phyloP scores from a whole-genome alignment of 2,329 filamentous ascomycete genomes.

The Laburnicola sp. region DNA sequence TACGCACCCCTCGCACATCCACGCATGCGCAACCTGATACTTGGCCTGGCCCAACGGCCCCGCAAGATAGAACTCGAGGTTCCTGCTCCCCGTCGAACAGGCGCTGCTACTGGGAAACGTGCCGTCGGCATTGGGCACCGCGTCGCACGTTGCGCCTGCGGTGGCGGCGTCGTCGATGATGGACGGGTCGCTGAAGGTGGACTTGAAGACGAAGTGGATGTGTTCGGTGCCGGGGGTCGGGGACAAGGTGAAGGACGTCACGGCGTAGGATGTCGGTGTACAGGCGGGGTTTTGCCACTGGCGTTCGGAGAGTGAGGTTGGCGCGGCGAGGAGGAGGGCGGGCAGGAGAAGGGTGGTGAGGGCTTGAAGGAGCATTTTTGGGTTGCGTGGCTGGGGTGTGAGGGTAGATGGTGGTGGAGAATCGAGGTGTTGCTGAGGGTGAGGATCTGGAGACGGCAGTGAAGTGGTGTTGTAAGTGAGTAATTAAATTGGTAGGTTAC shows the following conservation, averaged over 20 bases:
- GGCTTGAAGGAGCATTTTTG: conserved; percentile 16
- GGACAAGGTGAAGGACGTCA: conserved; percentile 27
- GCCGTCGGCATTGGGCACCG: conserved; percentile 10
- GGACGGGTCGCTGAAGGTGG: conserved; percentile 21
- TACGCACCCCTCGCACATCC: conserved; percentile 35
- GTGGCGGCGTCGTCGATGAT: conserved; percentile 24
- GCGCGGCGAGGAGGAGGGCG: conserved; percentile 20
- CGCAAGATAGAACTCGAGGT: conserved; percentile 28
- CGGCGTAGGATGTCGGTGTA: conserved; percentile 29
- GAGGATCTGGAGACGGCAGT: too few relatives aligned
- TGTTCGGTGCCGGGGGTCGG: conserved; percentile 10
- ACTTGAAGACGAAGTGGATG: conserved; percentile 32
- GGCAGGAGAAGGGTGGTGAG: conserved; percentile 24
- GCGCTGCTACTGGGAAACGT: conserved; percentile 26
- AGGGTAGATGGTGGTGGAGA: neutral
- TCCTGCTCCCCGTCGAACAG: conserved; percentile 23
- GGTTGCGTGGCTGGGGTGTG: too few relatives aligned
- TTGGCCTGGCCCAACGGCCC: conserved; percentile 21
- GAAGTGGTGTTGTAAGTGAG: neutral
- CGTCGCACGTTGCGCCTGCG: conserved; percentile 23
- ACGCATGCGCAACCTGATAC: conserved; percentile 34
- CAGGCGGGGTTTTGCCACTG: conserved; percentile 19
- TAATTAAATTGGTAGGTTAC: neutral
- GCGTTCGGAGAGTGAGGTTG: conserved; percentile 14
- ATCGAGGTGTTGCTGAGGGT: conserved; percentile 1